Conservation (phyloP, 192 early-diverging fungal species). For the Phycomyces nitens region DNA sequence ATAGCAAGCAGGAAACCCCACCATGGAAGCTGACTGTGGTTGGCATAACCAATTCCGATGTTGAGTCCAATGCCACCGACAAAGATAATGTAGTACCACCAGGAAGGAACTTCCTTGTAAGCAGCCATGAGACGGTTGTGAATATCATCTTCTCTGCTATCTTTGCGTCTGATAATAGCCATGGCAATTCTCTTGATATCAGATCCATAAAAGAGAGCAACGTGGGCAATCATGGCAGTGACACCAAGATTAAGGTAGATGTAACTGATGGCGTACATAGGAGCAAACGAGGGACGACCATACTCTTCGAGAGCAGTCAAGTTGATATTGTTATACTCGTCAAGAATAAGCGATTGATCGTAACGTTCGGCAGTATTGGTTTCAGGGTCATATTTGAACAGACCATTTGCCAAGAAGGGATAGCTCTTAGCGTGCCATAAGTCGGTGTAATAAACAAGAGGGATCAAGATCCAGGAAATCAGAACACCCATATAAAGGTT, state of each 20-base stretch:
- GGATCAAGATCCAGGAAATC: constrained; percentile 51
- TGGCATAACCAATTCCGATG: too few species aligned
- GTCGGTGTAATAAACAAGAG: constrained; percentile 53
- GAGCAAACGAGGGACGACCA: constrained; percentile 48
- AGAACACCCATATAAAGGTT: constrained; percentile 62
- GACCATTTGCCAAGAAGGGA: constrained; percentile 46
- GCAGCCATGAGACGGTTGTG: constrained; percentile 58
- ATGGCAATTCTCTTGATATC: constrained; percentile 54
- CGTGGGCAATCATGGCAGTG: constrained; percentile 56
- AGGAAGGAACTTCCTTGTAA: constrained; percentile 56
- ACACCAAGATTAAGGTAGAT: constrained; percentile 54
- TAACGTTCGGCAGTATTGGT: constrained; percentile 40
- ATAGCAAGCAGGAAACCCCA: too few species aligned
- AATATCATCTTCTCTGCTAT: constrained; percentile 45
- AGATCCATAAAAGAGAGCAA: constrained; percentile 60
- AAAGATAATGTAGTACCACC: too few species aligned
- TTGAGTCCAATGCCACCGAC: too few species aligned
- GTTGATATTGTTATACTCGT: constrained; percentile 42
- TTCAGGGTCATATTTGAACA: constrained; percentile 39
- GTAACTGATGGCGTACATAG: constrained; percentile 58
- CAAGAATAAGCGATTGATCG: constrained; percentile 36
- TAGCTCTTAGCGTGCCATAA: constrained; percentile 48
- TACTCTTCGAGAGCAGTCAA: constrained; percentile 38
- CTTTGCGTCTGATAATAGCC: constrained; percentile 34
- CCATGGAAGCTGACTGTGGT: too few species aligned